Percentiles rank a stretch among this genome's conserved stretches.
phyloP scores from a whole-genome alignment of 768 basidiomycete species.

The Termitomyces sp. region DNA sequence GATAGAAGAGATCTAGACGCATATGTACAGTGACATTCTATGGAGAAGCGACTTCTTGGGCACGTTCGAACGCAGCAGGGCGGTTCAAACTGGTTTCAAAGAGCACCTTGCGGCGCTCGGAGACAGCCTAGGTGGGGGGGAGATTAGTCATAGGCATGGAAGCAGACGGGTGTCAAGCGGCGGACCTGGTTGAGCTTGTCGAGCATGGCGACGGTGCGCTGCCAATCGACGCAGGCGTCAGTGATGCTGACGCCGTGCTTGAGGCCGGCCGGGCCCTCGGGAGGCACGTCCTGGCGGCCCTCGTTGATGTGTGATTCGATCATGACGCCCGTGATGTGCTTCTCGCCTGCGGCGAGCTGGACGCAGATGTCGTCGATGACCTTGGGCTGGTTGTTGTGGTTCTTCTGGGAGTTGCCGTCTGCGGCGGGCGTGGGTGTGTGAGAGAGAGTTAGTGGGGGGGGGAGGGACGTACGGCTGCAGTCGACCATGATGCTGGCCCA shows the following conservation, averaged over 20 bases:
- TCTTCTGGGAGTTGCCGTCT: slow-evolving; percentile 97
- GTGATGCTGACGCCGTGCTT: slow-evolving; percentile 87
- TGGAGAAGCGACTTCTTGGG: slow-evolving; percentile 5
- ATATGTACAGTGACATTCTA: not conserved
- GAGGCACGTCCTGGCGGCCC: slow-evolving; percentile 86
- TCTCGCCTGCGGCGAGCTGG: slow-evolving; percentile 69
- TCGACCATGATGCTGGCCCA: slow-evolving; percentile 84
- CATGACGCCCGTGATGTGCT: slow-evolving; percentile 90
- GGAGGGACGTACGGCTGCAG: slow-evolving; percentile 56
- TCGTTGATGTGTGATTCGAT: slow-evolving; percentile 92
- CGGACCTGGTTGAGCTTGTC: slow-evolving; percentile 57
- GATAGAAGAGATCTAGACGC: not conserved
- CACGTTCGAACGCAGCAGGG: slow-evolving; percentile 29
- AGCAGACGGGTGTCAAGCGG: too few relatives aligned
- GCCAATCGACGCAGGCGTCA: slow-evolving; percentile 90
- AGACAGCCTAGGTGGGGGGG: slow-evolving; percentile 36
- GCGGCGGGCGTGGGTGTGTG: not conserved
- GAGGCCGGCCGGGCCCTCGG: slow-evolving; percentile 57
- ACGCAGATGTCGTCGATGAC: slow-evolving; percentile 66
- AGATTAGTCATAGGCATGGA: too few relatives aligned
- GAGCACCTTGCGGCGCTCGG: slow-evolving; percentile 34
- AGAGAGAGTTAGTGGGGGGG: not conserved
- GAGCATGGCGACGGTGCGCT: slow-evolving; percentile 70
- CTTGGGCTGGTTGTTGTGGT: slow-evolving; percentile 88
- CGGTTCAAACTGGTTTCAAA: slow-evolving; percentile 34